Base-by-base conservation (phyloP, 331 rosid species). In the Acacia pycnantha region DNA sequence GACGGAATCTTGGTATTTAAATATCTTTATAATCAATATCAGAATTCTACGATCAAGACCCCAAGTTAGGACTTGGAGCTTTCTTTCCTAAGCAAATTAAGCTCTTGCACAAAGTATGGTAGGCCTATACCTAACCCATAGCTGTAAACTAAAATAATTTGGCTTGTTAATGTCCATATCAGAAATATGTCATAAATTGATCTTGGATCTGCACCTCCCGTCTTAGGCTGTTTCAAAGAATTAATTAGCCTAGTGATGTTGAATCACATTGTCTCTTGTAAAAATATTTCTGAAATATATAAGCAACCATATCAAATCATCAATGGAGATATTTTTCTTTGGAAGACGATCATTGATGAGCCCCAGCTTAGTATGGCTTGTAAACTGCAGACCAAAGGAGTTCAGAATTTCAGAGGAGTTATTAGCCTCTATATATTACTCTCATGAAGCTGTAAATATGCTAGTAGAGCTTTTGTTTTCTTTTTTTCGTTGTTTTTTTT, bases 211-310 rank as follows among this genome's bases (percentile, higher is more conserved):
- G 51, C 67, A 59, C 65, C 26, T 21, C 11, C 41, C 12, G 7
- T 33, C 21, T 31, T 58, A 21, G 62, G 58, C 33, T 41, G 77
- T 24, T 14, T 76, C 72, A 44, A 67, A 48, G 58, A 54, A 41
- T 50, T 61, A 64, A 33, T 48, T 70, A 66, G 41, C 61, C 82
- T 8, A 18, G 43, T 82, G 79, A 85, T 69, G 33, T 8, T 16
- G 54, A 24, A 22, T 74, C 58, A n/a, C 14, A 51, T 53, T 73
- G 41, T 69, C 61, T 79, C 70, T 61, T 61, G 73, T 19, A 6
- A 74, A 82, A 62, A 53, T 54, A 47, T 56, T 82, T 77, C 37
- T 56, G 46, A 58, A 2, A 61, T 82, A 75, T 77, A 47, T 58
- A 70, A 46, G 10, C 15, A 50, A 31, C 47, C 16, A 71, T 44